Conservation (phyloP, 164 flowering plant genomes). For the Brasenia schreberi region DNA sequence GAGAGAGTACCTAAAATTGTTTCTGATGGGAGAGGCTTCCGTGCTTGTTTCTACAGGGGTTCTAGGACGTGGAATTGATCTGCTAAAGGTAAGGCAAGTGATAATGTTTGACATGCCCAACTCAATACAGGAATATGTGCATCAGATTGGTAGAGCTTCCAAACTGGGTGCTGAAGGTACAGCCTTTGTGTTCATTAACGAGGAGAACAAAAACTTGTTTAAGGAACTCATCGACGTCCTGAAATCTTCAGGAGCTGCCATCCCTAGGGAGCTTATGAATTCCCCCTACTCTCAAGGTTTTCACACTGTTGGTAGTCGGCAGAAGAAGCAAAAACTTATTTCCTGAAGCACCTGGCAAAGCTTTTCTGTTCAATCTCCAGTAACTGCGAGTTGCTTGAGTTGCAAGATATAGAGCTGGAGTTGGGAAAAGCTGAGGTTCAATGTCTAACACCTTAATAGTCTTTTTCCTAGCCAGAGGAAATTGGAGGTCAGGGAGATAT, state of each 20-base stretch:
- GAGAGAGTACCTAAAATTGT: constrained; percentile 52
- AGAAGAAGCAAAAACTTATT: constrained; percentile 48
- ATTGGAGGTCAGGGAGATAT: too few species aligned
- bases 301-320: constrained; percentile 13
- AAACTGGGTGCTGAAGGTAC: constrained; percentile 71
- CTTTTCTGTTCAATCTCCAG: too few species aligned
- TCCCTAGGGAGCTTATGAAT: constrained; percentile 74
- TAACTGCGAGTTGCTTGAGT: too few species aligned
- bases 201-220: constrained; percentile 57
- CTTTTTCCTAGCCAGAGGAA: too few species aligned
- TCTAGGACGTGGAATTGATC: constrained; percentile 77
- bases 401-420: too few species aligned
- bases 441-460: too few species aligned
- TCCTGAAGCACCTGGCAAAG: background rate
- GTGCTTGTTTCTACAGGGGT: constrained; percentile 81
- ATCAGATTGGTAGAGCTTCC: constrained; percentile 89
- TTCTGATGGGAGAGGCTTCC: constrained; percentile 63
- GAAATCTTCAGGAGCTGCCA: constrained; percentile 54
- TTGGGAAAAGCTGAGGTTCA: too few species aligned
- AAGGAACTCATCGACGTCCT: constrained; percentile 46
- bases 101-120: constrained; percentile 90
- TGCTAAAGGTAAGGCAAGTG: constrained; percentile 71
- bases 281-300: constrained; percentile 30
- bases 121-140: constrained; percentile 80
- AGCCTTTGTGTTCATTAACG: constrained; percentile 65